These are phyloP conservation scores for Heliamphora pulchella DNA, from an alignment of 179 eudicot species.

Conservation along the genomic window DNA sequence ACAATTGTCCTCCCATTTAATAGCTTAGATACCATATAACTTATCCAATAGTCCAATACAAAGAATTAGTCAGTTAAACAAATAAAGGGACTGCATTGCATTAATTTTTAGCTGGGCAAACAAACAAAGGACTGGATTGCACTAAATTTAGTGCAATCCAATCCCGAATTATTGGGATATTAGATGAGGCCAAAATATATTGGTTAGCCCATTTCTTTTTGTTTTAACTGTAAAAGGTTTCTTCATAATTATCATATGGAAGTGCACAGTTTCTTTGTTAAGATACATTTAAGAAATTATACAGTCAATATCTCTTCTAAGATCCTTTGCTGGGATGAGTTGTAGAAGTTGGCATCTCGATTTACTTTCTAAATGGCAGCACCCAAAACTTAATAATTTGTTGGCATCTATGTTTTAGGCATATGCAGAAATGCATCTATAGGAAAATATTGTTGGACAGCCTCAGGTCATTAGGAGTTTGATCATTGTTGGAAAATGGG, in stretches of 20 bases:
- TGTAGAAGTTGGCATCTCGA: background rate
- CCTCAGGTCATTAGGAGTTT: background rate
- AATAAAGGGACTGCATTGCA: too few relatives aligned
- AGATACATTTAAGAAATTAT: background rate
- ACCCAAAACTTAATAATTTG: background rate
- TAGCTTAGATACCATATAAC: too few relatives aligned
- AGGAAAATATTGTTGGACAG: background rate
- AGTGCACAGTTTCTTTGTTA: background rate
- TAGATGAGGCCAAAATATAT: too few relatives aligned
- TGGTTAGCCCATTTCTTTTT: background rate
- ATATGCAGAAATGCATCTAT: background rate
- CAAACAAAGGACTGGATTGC: too few relatives aligned
- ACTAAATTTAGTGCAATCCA: too few relatives aligned
- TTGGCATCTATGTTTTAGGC: background rate
- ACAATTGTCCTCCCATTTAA: too few relatives aligned
- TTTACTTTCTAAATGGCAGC: background rate
- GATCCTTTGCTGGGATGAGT: background rate
- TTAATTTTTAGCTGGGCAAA: too few relatives aligned
- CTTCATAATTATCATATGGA: background rate
- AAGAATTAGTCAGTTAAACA: too few relatives aligned
- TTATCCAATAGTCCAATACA: too few relatives aligned
- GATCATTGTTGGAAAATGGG: background rate
- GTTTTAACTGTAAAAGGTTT: background rate
- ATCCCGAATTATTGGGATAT: too few relatives aligned
- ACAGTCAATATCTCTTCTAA: background rate